Evolutionary conservation across 2,329 filamentous ascomycete genomes (phyloP), one percentile per base, ranked within the genome.

Genomic region (Penicillium sp.): DNA sequence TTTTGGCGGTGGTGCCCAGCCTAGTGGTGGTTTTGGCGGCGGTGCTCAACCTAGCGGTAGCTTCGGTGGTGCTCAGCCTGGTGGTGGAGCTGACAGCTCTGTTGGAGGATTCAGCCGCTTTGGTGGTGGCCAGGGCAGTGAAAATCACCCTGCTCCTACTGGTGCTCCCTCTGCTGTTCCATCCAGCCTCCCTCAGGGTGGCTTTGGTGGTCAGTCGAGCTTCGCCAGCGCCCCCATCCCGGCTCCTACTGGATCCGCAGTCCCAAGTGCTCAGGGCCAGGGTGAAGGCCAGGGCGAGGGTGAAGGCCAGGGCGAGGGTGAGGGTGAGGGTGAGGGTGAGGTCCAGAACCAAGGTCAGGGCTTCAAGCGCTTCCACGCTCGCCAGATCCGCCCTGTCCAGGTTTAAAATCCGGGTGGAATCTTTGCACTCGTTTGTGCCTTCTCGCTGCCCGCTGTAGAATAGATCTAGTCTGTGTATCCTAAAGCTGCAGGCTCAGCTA

Each of bases 341-440:
- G 24, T 10, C 48, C n/a, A 51, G 31, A 21, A 24, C 16, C 31
- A 53, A 34, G 34, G 50, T 2, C 37, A 52, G 42, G 39, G 45
- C 34, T 59, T 65, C 46, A 49, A 61, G 31, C 67, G 67, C 29
- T 33, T 56, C 13, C 67, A 68, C 29, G 61, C 66, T 33, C 67
- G 67, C 56, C 67, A 70, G 43, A 57, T 67, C 40, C 61, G 51
- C 8, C 62, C 58, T 33, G 40, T 65, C 37, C 33, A 53, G 44
- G 50, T 49, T 9, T 68, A 64, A 51, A 55, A 26, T 18, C 29
- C 5, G 14, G 21, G 14, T 13, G 19, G 45, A 21, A 31, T 51
- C 14, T 16, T 42, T 52, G 44, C 37, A 21, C 24, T 49, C 45
- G 26, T 51, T 54, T 40, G 14, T 26, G 47, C 19, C 48, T 47